Percentiles rank a stretch among this genome's conserved stretches.
These are phyloP conservation scores for Fusarium pseudoanthophilum DNA, from an alignment of 2,329 filamentous ascomycete genomes.

Conservation along the genomic window DNA sequence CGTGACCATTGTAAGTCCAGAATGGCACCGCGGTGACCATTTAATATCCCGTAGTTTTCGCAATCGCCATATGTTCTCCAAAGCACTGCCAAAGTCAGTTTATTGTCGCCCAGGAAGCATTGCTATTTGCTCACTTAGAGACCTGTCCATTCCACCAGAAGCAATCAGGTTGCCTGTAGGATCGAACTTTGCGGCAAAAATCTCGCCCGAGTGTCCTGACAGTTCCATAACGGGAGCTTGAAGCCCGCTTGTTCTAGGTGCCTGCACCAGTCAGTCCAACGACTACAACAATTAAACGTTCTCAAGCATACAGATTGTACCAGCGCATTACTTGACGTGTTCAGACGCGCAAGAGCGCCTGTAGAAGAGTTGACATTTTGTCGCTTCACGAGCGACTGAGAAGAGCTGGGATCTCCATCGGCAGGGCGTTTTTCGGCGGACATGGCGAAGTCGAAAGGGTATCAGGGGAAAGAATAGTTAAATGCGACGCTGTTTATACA, in stretches of 20 bases:
- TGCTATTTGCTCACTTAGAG: slow-evolving; percentile 72
- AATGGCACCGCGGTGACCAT: slow-evolving; percentile 89
- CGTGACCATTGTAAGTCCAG: slow-evolving; percentile 96
- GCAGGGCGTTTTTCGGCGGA: slow-evolving; percentile 92
- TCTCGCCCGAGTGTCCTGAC: slow-evolving; percentile 82
- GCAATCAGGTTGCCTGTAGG: slow-evolving; percentile 88
- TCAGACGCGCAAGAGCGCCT: slow-evolving; percentile 61
- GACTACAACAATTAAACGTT: accelerated
- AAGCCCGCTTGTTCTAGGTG: slow-evolving; percentile 81
- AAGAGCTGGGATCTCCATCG: slow-evolving; percentile 81
- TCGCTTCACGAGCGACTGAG: slow-evolving; percentile 88
- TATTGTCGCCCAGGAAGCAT: no score
- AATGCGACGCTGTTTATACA: slow-evolving; percentile 19
- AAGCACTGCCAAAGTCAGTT: slow-evolving; percentile 69
- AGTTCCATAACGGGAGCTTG: slow-evolving; percentile 96
- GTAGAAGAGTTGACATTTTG: slow-evolving; percentile 72
- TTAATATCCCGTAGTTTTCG: slow-evolving; percentile 91
- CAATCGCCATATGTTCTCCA: slow-evolving; percentile 94
- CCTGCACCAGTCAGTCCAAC: slow-evolving; percentile 59
- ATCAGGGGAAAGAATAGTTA: background rate
- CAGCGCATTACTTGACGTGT: slow-evolving; percentile 61
- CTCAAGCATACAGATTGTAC: slow-evolving; percentile 60
- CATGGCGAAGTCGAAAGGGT: slow-evolving; percentile 64
- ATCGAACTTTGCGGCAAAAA: slow-evolving; percentile 92
- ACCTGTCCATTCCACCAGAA: slow-evolving; percentile 94